These are phyloP conservation scores for Talaromyces sp. DNA, from an alignment of 2,329 filamentous ascomycete species.

Conservation along the genomic window DNA sequence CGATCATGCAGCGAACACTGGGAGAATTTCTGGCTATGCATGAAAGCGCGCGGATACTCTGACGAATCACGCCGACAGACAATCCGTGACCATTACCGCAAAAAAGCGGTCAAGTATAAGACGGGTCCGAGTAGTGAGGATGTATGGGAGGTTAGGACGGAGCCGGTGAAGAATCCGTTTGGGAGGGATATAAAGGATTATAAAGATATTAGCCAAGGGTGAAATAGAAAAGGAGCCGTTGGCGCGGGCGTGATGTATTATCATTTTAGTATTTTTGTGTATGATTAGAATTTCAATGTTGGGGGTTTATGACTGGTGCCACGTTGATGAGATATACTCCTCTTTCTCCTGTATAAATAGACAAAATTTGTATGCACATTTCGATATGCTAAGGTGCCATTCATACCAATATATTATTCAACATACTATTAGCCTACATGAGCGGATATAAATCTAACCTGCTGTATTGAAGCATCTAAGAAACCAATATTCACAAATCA, in stretches of 20 bases:
- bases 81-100: conserved; percentile 62
- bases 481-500: conserved; percentile 10
- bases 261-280: not conserved
- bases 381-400: too few relatives aligned
- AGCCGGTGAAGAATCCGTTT: conserved; percentile 51
- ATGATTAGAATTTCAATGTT: not conserved
- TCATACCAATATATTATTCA: too few relatives aligned
- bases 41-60: conserved; percentile 66
- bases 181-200: conserved; percentile 38
- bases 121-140: conserved; percentile 76
- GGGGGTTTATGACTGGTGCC: not conserved
- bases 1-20: conserved; percentile 77
- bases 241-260: not conserved
- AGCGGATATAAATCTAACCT: not conserved
- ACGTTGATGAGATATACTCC: not conserved
- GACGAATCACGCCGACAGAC: conserved; percentile 53
- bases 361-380: not conserved
- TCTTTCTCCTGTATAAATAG: not conserved
- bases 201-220: conserved; percentile 35
- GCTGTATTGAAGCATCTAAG: conserved; percentile 1
- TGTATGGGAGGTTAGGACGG: conserved; percentile 72
- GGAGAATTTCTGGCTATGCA: conserved; percentile 97
- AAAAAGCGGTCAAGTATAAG: conserved; percentile 61
- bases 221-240: conserved; percentile 6
- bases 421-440: too few relatives aligned